Evolutionary conservation across 306 rosid genomes (phyloP), one percentile per base, ranked within the genome.

Genomic region (Boehmeria nivea): DNA sequence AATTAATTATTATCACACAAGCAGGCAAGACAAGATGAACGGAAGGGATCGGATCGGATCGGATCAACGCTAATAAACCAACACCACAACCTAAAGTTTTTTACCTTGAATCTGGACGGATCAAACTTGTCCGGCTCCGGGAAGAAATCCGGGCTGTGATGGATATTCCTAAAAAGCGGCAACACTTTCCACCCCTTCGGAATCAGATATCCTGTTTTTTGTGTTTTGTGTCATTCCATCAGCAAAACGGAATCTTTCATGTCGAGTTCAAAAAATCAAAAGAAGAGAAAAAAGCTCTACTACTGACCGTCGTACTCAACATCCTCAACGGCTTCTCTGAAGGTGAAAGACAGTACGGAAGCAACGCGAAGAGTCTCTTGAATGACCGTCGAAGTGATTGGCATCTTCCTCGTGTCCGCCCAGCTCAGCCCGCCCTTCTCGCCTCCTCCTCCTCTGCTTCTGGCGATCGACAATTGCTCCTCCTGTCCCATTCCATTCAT

Each of bases 131-230:
- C 84, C 38, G 99, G 96, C 16, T 83, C 84, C 6, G 85, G 79
- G 50, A 91, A 91, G 72, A 64, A 71, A 1, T 87, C 87, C 37
- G 96, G 79, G 63, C 83, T 84, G 66, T 85, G 96, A 69, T 91
- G 99, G 58, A 91, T 91, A 65, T 91, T 87, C 66, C 99, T 84
- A 81, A 91, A 87, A 0, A 91, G 83, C 39, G 99, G 99, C 10
- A 91, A 67, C 11, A 91, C 96, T 75, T 91, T 91, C 99, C 99
- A 91, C 53, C 99, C 99, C 66, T 87, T 91, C 23, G 99, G 99
- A 43, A 91, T 87, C 18, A 91, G 88, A 68, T 82, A 81, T n/a
- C n/a, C n/a, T n/a, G n/a, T n/a, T n/a, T n/a, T n/a, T n/a, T n/a
- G n/a, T n/a, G n/a, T n/a, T n/a, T n/a, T n/a, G n/a, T n/a, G n/a